These are phyloP conservation scores for Yamadazyma tumulicola DNA, from an alignment of 805 yeast genomes.

Conservation along the genomic window DNA sequence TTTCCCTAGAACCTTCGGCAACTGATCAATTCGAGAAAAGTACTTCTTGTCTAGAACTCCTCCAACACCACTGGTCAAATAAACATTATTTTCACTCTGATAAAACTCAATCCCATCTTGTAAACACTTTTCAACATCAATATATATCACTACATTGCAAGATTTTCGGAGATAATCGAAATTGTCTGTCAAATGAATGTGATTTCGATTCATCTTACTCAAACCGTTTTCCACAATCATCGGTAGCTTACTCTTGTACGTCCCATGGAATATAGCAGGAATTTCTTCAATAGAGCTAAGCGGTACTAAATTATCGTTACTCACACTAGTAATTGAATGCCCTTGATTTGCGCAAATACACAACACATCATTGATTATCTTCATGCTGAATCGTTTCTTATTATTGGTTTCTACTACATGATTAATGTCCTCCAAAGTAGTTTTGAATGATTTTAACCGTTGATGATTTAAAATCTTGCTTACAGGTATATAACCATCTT, in stretches of 20 bases:
- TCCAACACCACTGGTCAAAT: conserved; percentile 10
- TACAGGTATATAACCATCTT: conserved; percentile 62
- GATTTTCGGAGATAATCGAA: conserved; percentile 73
- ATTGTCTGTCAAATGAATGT: conserved; percentile 77
- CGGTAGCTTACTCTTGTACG: conserved; percentile 47
- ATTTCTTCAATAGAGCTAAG: conserved; percentile 44
- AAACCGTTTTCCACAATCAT: conserved; percentile 54
- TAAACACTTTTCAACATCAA: conserved; percentile 52
- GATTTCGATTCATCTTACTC: conserved; percentile 70
- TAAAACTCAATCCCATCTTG: conserved; percentile 46
- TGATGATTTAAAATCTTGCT: conserved; percentile 52
- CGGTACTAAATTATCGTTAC: conserved; percentile 37
- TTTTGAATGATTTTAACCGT: conserved; percentile 52
- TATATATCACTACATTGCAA: conserved; percentile 55
- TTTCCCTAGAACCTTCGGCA: too few species aligned
- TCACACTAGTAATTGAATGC: conserved; percentile 54
- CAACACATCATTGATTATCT: conserved; percentile 20
- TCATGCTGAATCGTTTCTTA: conserved; percentile 67
- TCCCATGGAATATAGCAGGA: conserved; percentile 79
- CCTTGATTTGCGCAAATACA: conserved; percentile 90
- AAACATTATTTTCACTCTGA: conserved; percentile 69
- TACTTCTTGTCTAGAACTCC: conserved; percentile 6
- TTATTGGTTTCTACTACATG: conserved; percentile 61
- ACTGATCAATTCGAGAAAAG: conserved; percentile 1
- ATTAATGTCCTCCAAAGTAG: conserved; percentile 55